These are phyloP conservation scores for Phytophthora ohioensis DNA, from an alignment of 352 stramenopile genomes.

Conservation along the genomic window DNA sequence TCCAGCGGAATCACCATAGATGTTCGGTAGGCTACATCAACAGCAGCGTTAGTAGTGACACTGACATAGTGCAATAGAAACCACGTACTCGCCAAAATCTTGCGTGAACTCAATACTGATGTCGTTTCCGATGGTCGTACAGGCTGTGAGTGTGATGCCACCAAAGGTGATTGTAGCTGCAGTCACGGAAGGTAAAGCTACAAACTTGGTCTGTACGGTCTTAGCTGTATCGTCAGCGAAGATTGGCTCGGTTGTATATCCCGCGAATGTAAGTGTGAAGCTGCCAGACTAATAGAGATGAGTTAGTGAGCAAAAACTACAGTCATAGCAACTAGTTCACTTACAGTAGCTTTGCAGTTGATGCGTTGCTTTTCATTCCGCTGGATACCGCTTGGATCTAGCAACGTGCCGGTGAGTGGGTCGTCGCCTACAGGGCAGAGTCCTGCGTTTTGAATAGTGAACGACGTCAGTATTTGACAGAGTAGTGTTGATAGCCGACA, in stretches of 20 bases:
- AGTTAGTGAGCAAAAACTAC: background rate
- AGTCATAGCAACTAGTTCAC: background rate
- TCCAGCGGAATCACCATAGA: conserved; percentile 59
- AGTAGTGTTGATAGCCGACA: no score
- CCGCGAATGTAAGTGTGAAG: conserved; percentile 89
- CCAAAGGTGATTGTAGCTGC: conserved; percentile 76
- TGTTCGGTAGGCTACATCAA: conserved; percentile 54
- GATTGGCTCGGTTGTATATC: conserved; percentile 81
- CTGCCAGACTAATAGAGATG: conserved; percentile 53
- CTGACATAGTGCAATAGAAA: background rate
- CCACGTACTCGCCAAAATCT: conserved; percentile 74
- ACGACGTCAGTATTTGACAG: background rate
- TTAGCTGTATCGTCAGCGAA: conserved; percentile 54
- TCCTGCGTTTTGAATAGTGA: conserved; percentile 30
- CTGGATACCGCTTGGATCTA: conserved; percentile 71
- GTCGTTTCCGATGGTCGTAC: conserved; percentile 78
- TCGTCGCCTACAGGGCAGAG: conserved; percentile 89
- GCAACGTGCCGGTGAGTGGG: conserved; percentile 78
- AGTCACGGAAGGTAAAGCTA: conserved; percentile 67
- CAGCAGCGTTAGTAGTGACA: background rate
- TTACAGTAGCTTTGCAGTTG: conserved; percentile 76
- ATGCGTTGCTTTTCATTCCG: conserved; percentile 76
- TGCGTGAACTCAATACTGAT: conserved; percentile 83
- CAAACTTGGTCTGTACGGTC: conserved; percentile 60
- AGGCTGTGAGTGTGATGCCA: conserved; percentile 70